Conservation (phyloP, 2,329 filamentous ascomycete species). For the Aspergillus vadensis region DNA sequence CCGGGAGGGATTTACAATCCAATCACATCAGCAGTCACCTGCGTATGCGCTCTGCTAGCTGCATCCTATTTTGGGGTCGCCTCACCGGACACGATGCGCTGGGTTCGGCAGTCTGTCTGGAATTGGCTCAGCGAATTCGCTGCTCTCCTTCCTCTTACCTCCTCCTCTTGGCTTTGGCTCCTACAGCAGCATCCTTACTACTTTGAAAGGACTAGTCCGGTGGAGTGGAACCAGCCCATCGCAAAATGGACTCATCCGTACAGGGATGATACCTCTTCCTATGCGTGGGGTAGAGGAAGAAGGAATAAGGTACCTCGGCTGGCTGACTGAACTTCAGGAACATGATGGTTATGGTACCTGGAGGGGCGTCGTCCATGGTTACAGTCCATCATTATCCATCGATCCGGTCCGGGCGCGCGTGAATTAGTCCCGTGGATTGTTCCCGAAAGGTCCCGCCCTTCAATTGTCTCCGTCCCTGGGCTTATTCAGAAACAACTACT, state of each 20-base stretch:
- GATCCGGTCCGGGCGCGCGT: slow-evolving; percentile 25
- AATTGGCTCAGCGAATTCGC: slow-evolving; percentile 17
- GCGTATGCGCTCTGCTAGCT: slow-evolving; percentile 7
- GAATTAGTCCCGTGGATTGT: slow-evolving; percentile 23
- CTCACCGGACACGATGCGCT: slow-evolving; percentile 24
- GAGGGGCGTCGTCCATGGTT: slow-evolving; percentile 11
- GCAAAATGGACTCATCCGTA: not conserved
- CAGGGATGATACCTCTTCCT: not conserved
- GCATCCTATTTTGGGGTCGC: slow-evolving; percentile 13
- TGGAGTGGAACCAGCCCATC: not conserved
- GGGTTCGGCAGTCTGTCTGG: slow-evolving; percentile 19
- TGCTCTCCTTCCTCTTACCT: slow-evolving; percentile 8
- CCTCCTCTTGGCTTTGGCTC: slow-evolving; percentile 4
- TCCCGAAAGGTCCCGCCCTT: slow-evolving; percentile 23
- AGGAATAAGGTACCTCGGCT: too few relatives aligned
- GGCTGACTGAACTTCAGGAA: not conserved
- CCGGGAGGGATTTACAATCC: slow-evolving; percentile 14
- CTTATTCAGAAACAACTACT: not conserved
- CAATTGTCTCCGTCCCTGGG: not conserved
- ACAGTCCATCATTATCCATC: slow-evolving; percentile 6
- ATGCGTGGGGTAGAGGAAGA: slow-evolving; percentile 8
- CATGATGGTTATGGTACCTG: slow-evolving; percentile 12
- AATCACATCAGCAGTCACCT: slow-evolving; percentile 14
- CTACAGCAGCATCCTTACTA: not conserved
- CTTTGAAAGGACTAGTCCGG: slow-evolving; percentile 4